A percentile compares a stretch with the other conserved stretches of the same genome.
These are phyloP conservation scores for Pyrenochaeta sp. DNA, from an alignment of 2,329 filamentous ascomycete species.

Conservation along the genomic window DNA sequence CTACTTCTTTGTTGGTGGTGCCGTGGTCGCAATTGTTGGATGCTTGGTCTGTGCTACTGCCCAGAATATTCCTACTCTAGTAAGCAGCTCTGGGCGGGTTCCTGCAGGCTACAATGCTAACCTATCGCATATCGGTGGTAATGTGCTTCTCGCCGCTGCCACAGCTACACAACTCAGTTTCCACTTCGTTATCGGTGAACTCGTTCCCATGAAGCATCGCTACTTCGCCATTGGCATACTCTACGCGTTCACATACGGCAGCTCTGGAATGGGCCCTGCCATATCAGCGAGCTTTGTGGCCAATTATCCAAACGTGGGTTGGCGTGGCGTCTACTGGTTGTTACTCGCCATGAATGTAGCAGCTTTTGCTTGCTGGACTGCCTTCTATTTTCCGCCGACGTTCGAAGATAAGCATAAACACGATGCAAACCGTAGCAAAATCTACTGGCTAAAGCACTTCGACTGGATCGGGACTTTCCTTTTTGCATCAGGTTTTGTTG, in stretches of 20 bases:
- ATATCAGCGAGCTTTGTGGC: conserved; percentile 22
- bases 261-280: conserved; percentile 25
- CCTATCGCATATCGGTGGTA: conserved; percentile 11
- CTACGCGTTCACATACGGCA: conserved; percentile 21
- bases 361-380: conserved; percentile 21
- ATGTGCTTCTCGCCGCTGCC: conserved; percentile 7
- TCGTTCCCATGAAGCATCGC: conserved; percentile 34
- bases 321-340: conserved; percentile 31
- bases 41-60: conserved; percentile 22
- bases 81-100: neutral
- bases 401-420: conserved; percentile 28
- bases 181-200: conserved; percentile 28
- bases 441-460: conserved; percentile 31
- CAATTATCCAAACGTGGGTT: conserved; percentile 23
- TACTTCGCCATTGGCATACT: conserved; percentile 22
- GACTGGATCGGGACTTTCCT: conserved; percentile 28
- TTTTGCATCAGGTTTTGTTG: conserved; percentile 23
- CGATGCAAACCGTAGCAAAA: conserved; percentile 19
- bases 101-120: neutral
- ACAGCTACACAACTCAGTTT: conserved; percentile 26
- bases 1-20: conserved; percentile 44
- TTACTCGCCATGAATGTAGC: conserved; percentile 24
- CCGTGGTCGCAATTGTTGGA: conserved; percentile 32
- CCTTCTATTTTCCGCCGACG: conserved; percentile 34
- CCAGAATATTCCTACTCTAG: conserved; percentile 15